phyloP scores from a whole-genome alignment of 768 basidiomycete genomes.

The Cyclocybe aegerita region DNA sequence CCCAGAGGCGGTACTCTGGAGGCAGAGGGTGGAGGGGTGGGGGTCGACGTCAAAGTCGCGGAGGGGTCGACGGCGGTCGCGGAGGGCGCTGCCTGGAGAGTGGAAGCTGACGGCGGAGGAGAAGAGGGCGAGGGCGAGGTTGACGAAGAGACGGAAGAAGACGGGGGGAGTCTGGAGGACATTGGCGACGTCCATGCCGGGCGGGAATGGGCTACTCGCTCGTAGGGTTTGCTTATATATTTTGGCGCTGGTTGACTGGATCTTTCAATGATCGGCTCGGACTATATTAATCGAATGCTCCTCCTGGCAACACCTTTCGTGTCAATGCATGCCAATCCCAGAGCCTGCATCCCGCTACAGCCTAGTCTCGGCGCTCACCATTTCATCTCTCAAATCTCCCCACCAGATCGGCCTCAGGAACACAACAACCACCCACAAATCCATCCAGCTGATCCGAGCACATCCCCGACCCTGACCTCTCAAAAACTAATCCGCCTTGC shows the following conservation, averaged over 20 bases:
- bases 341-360: not conserved
- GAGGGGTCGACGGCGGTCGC: conserved; percentile 29
- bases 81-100: conserved; percentile 25
- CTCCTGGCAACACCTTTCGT: conserved; percentile 10
- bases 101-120: conserved; percentile 39
- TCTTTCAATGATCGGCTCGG: conserved; percentile 22
- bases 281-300: conserved; percentile 10
- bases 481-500: conserved; percentile 7
- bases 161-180: conserved; percentile 55
- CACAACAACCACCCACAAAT: conserved; percentile 15
- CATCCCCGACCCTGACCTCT: conserved; percentile 9
- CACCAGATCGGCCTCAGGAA: conserved; percentile 14
- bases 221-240: too few relatives aligned
- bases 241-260: conserved; percentile 28
- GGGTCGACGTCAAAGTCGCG: conserved; percentile 57
- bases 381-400: conserved; percentile 9
- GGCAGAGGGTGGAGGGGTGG: conserved; percentile 57
- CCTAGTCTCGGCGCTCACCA: conserved; percentile 10
- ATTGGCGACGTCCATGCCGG: conserved; percentile 38
- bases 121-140: conserved; percentile 44
- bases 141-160: conserved; percentile 47
- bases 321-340: not conserved
- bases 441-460: conserved; percentile 6
- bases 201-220: not conserved
- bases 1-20: conserved; percentile 65